Percentiles rank a stretch among this genome's conserved stretches.
Conservation (phyloP, 805 yeast species). For the Tetrapisispora arboricola region DNA sequence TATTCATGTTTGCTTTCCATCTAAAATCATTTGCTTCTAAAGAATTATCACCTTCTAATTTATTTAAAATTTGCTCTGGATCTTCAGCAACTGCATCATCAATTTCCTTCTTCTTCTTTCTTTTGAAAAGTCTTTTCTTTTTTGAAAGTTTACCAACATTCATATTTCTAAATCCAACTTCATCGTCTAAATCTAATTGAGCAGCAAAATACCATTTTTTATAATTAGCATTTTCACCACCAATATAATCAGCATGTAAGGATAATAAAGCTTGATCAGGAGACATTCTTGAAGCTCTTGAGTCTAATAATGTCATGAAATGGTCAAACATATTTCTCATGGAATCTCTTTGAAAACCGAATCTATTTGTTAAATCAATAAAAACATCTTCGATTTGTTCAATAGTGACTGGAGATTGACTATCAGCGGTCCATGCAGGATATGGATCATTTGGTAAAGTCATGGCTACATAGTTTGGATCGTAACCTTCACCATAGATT, state of each 20-base stretch:
- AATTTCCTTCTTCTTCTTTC: conserved; percentile 63
- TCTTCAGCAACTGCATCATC: conserved; percentile 56
- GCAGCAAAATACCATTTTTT: conserved; percentile 86
- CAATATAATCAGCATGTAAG: conserved; percentile 78
- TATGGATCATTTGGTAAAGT: conserved; percentile 85
- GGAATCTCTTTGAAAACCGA: conserved; percentile 87
- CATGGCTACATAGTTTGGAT: conserved; percentile 52
- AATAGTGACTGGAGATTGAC: conserved; percentile 73
- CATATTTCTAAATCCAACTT: conserved; percentile 76
- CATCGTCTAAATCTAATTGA: conserved; percentile 77
- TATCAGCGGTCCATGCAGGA: conserved; percentile 99
- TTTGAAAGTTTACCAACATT: conserved; percentile 62
- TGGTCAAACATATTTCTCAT: conserved; percentile 88
- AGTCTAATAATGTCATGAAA: conserved; percentile 74
- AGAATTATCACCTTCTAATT: conserved; percentile 75
- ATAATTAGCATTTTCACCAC: conserved; percentile 79
- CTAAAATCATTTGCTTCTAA: conserved; percentile 71
- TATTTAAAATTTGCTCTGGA: conserved; percentile 45
- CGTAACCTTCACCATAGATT: conserved; percentile 47
- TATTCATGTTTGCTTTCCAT: conserved; percentile 77
- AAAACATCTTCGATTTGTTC: conserved; percentile 83
- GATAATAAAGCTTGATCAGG: conserved; percentile 79
- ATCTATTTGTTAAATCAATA: conserved; percentile 71
- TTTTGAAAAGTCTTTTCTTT: conserved; percentile 72
- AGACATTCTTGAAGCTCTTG: conserved; percentile 80